phyloP scores from a whole-genome alignment of 2,329 filamentous ascomycete species.

The Alternaria tenuissima region DNA sequence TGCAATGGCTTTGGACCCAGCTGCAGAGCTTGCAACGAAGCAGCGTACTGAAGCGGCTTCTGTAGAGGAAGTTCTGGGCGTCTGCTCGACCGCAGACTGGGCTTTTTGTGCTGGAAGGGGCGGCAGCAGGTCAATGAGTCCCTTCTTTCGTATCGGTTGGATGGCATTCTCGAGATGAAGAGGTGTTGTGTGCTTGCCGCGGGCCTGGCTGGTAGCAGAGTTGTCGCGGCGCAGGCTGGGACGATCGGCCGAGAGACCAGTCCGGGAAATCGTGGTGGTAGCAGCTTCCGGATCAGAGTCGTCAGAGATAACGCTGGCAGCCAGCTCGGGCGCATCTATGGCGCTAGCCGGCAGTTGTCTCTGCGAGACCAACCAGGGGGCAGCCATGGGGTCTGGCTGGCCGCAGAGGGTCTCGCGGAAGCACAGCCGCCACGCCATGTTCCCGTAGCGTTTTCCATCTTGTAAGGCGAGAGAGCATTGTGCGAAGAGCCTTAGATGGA shows the following conservation, averaged over 20 bases:
- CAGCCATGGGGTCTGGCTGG: slow-evolving; percentile 63
- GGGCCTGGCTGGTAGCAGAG: slow-evolving; percentile 73
- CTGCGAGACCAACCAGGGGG: slow-evolving; percentile 46
- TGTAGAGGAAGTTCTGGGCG: slow-evolving; percentile 67
- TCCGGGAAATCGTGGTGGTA: slow-evolving; percentile 58
- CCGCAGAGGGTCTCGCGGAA: slow-evolving; percentile 92
- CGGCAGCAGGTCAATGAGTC: slow-evolving; percentile 68
- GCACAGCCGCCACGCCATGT: slow-evolving; percentile 94
- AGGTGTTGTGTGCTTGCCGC: slow-evolving; percentile 87
- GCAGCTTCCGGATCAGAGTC: slow-evolving; percentile 50
- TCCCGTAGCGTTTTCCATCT: slow-evolving; percentile 90
- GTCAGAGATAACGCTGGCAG: slow-evolving; percentile 57
- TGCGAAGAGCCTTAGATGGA: slow-evolving; percentile 75
- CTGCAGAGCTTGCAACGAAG: slow-evolving; percentile 51
- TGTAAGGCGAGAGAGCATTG: slow-evolving; percentile 94
- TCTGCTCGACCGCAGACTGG: slow-evolving; percentile 22
- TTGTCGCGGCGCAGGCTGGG: slow-evolving; percentile 76
- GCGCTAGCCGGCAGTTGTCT: slow-evolving; percentile 37
- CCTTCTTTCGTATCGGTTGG: slow-evolving; percentile 86
- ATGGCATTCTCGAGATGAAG: slow-evolving; percentile 94
- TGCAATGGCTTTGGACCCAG: slow-evolving; percentile 68
- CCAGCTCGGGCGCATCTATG: slow-evolving; percentile 55
- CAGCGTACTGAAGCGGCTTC: slow-evolving; percentile 55
- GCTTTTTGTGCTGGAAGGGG: slow-evolving; percentile 54
- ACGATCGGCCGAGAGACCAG: slow-evolving; percentile 60